These are phyloP conservation scores for Mortierella polycephala DNA, from an alignment of 371 early-diverging fungal genomes.

Conservation along the genomic window DNA sequence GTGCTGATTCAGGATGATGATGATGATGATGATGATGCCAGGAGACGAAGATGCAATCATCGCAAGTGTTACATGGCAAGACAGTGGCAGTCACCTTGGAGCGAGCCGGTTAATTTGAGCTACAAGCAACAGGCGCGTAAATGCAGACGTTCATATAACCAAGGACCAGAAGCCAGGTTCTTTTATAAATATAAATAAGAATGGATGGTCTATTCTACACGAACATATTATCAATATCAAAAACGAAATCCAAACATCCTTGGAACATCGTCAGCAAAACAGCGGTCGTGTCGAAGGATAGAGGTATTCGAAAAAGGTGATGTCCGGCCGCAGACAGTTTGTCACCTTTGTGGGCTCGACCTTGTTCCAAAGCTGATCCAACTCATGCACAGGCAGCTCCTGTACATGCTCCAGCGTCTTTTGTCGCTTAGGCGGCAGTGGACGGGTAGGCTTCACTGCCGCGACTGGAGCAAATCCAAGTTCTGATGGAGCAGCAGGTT, in stretches of 20 bases:
- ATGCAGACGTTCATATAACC: too few species aligned
- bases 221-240: too few species aligned
- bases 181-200: too few species aligned
- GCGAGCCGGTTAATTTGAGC: too few species aligned
- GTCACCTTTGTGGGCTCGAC: constrained; percentile 35
- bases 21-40: constrained; percentile 3
- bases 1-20: neutral
- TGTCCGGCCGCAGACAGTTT: constrained; percentile 32
- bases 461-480: constrained; percentile 1
- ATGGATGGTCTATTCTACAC: too few species aligned
- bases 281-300: constrained; percentile 39
- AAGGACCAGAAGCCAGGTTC: too few species aligned
- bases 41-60: constrained; percentile 34
- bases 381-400: constrained; percentile 39
- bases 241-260: too few species aligned
- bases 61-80: constrained; percentile 1
- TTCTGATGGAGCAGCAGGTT: neutral
- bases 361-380: constrained; percentile 46
- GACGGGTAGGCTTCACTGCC: constrained; percentile 3
- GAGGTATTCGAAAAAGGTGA: constrained; percentile 54
- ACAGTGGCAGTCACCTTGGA: too few species aligned
- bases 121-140: too few species aligned
- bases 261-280: constrained; percentile 6
- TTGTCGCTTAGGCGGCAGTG: constrained; percentile 29
- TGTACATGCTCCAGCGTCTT: constrained; percentile 47